These are phyloP conservation scores for Mariannaea sp. DNA, from an alignment of 2,329 filamentous ascomycete genomes.

Conservation along the genomic window DNA sequence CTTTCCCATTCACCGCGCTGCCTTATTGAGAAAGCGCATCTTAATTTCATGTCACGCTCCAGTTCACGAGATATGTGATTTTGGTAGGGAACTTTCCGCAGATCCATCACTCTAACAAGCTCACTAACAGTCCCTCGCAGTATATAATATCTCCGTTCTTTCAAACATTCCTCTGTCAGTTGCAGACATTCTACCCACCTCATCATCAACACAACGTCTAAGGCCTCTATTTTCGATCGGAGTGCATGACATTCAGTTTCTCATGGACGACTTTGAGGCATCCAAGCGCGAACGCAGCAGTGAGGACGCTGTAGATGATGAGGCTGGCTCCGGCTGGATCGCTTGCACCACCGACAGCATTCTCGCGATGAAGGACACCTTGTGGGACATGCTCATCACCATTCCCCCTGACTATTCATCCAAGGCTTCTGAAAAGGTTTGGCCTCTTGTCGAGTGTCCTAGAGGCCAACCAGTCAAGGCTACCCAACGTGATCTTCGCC, in stretches of 20 bases:
- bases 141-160: constrained; percentile 92
- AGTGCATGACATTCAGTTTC: constrained; percentile 85
- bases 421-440: constrained; percentile 64
- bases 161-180: constrained; percentile 83
- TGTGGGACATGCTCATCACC: constrained; percentile 90
- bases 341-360: constrained; percentile 97
- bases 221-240: constrained; percentile 91
- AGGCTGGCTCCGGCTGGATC: constrained; percentile 74
- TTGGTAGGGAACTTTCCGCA: constrained; percentile 62
- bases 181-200: constrained; percentile 68
- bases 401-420: constrained; percentile 69
- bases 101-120: not conserved
- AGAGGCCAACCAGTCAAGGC: constrained; percentile 73
- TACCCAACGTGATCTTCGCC: constrained; percentile 85
- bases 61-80: constrained; percentile 84
- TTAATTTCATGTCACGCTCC: constrained; percentile 85
- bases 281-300: constrained; percentile 46
- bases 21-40: constrained; percentile 84
- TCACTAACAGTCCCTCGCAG: constrained; percentile 52
- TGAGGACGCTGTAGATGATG: constrained; percentile 48
- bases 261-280: constrained; percentile 65
- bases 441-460: constrained; percentile 75
- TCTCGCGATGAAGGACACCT: constrained; percentile 78
- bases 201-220: constrained; percentile 67
- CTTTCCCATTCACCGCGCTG: constrained; percentile 88